phyloP scores from a whole-genome alignment of 495 filamentous ascomycete species.

The Penicillium taxi region DNA sequence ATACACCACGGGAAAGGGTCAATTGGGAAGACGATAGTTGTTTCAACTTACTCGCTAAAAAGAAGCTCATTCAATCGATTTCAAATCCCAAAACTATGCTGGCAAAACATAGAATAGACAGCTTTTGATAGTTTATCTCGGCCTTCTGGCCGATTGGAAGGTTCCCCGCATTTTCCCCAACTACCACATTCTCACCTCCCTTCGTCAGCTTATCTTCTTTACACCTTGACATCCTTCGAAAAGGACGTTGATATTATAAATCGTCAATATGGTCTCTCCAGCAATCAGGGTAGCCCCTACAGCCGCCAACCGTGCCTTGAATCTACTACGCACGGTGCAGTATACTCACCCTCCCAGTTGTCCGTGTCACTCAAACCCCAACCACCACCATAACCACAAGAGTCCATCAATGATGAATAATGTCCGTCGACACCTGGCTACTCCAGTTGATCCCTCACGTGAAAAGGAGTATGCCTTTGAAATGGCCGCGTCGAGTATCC shows the following conservation, averaged over 20 bases:
- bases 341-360: conserved; percentile 83
- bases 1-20: too few relatives aligned
- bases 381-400: conserved; percentile 58
- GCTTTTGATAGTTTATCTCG: conserved; percentile 3
- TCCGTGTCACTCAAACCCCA: conserved; percentile 85
- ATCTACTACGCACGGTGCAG: conserved; percentile 80
- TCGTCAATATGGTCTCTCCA: conserved; percentile 36
- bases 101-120: background rate
- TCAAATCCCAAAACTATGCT: background rate
- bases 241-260: conserved; percentile 1
- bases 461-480: conserved; percentile 98
- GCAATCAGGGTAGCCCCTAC: conserved; percentile 56
- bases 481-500: conserved; percentile 88
- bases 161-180: conserved; percentile 23
- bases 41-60: too few relatives aligned
- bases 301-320: conserved; percentile 67
- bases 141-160: conserved; percentile 18
- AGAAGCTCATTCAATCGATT: too few relatives aligned
- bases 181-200: conserved; percentile 14
- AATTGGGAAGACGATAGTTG: too few relatives aligned
- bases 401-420: conserved; percentile 44
- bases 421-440: conserved; percentile 58
- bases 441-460: conserved; percentile 58
- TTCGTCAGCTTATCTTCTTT: conserved; percentile 8
- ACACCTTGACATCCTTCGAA: background rate